phyloP scores from a whole-genome alignment of 2,329 filamentous ascomycete genomes.

The Aspergillus sp. region DNA sequence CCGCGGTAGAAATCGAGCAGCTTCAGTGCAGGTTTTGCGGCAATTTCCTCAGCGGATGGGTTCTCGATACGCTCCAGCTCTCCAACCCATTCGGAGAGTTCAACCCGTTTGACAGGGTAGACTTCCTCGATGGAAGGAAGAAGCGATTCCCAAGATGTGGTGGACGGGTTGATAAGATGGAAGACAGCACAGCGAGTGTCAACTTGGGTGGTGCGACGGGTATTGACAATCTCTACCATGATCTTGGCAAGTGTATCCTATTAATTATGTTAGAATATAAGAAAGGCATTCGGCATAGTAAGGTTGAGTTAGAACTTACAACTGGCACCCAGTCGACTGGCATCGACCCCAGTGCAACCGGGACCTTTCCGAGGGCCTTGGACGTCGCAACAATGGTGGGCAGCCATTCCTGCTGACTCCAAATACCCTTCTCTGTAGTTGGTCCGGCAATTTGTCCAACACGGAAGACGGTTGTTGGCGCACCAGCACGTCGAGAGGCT shows the following conservation, averaged over 20 bases:
- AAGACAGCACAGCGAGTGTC: slow-evolving; percentile 25
- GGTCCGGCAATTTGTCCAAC: slow-evolving; percentile 33
- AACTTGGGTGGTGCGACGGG: slow-evolving; percentile 13
- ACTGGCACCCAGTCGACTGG: slow-evolving; percentile 44
- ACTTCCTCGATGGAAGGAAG: slow-evolving; percentile 36
- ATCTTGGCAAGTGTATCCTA: slow-evolving; percentile 36
- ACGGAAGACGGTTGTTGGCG: slow-evolving; percentile 21
- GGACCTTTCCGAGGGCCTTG: slow-evolving; percentile 44
- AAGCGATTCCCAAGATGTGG: slow-evolving; percentile 37
- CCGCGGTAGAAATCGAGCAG: slow-evolving; percentile 46
- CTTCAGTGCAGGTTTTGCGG: slow-evolving; percentile 47
- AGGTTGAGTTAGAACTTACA: slow-evolving; percentile 11
- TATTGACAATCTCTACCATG: slow-evolving; percentile 43
- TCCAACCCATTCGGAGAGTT: slow-evolving; percentile 43
- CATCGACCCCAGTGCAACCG: slow-evolving; percentile 39
- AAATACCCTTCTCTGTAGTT: slow-evolving; percentile 38
- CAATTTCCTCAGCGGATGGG: slow-evolving; percentile 31
- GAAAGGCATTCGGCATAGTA: too few relatives aligned
- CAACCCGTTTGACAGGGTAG: slow-evolving; percentile 38
- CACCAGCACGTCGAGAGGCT: slow-evolving; percentile 13
- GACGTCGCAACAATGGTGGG: slow-evolving; percentile 47
- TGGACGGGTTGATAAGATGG: slow-evolving; percentile 46
- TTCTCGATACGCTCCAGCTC: slow-evolving; percentile 39
- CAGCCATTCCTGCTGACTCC: slow-evolving; percentile 50
- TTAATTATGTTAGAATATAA: not conserved